Evolutionary conservation across 352 stramenopile species (phyloP), one percentile per base, ranked within the genome.

Genomic region (Pythium aquatile): DNA sequence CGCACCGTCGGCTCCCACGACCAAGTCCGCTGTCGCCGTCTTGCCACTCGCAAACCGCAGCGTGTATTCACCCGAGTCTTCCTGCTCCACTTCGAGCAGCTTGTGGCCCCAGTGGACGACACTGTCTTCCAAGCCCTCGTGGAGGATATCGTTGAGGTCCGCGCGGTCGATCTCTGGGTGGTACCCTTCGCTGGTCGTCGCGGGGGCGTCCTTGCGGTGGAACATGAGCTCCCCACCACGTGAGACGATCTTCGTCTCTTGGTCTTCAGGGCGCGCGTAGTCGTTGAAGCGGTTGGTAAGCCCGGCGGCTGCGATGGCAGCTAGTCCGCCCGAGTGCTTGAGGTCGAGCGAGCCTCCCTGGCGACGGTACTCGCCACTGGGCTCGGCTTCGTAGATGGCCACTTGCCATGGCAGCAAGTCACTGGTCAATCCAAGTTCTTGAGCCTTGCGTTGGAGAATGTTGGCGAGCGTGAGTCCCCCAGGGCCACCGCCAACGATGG

Each of bases 51-150:
- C 17, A 42, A 72, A 72, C 1, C 17, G 16, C 10, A 72, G 55
- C 24, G 39, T 44, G 20, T 68, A 64, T 1, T 8, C 17, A 3
- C 37, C 37, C 10, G 37, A n/a, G 10, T 16, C 46, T 2, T 42
- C 13, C 47, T 13, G 20, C 16, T n/a, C 10, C 0, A 61, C 56
- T 1, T 59, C 26, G 0, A 53, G 0, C 0, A 64, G 54, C 55
- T 72, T 72, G 61, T 68, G 60, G 29, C 20, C 54, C 66, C 66
- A 72, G 5, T 56, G 35, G 60, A 72, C 62, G 9, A 35, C n/a
- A 17, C 60, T 20, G 14, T 46, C 6, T 6, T 30, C 42, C 1
- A 72, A 30, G 7, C 54, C 58, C 59, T 68, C 66, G 37, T 16
- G 16, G 6, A 72, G 61, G 3, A 72, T 26, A 40, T 47, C 55